Evolutionary conservation across 495 filamentous ascomycete species (phyloP).

Genomic region (Neurospora discreta): DNA sequence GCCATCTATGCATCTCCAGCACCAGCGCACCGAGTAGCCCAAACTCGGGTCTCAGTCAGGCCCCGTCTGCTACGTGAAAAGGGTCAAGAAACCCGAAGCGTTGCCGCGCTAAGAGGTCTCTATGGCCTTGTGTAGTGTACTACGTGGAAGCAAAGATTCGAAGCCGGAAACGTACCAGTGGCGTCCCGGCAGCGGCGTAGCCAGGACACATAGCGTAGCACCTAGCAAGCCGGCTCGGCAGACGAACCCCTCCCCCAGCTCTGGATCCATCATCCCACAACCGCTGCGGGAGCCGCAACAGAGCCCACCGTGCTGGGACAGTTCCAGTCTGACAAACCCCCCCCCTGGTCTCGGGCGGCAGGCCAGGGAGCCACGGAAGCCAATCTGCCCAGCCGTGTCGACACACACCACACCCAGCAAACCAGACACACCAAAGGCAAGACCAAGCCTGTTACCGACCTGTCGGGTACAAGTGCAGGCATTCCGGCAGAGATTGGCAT

Average conservation of each 20-base stretch:
- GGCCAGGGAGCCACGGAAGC: neutral
- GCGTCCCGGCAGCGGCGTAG: neutral
- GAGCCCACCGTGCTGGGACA: neutral
- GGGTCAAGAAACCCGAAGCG: neutral
- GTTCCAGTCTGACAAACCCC: neutral
- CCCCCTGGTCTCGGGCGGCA: neutral
- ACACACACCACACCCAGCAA: neutral
- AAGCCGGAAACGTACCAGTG: neutral
- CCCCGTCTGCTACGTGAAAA: neutral
- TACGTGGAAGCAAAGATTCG: neutral
- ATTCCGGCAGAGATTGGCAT: neutral
- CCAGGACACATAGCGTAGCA: neutral
- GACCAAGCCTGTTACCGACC: neutral
- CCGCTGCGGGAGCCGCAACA: neutral
- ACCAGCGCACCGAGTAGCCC: constrained; percentile 3
- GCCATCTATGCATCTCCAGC: constrained; percentile 19
- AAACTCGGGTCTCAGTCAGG: neutral
- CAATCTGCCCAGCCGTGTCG: neutral
- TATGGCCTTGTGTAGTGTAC: neutral
- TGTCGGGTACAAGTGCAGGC: neutral
- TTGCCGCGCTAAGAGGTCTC: neutral
- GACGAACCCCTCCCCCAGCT: neutral
- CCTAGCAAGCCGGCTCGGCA: neutral
- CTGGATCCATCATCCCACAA: neutral
- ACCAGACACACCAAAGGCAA: neutral